Conservation (phyloP, 106 monocot genomes). For the Dendrobium catenatum region DNA sequence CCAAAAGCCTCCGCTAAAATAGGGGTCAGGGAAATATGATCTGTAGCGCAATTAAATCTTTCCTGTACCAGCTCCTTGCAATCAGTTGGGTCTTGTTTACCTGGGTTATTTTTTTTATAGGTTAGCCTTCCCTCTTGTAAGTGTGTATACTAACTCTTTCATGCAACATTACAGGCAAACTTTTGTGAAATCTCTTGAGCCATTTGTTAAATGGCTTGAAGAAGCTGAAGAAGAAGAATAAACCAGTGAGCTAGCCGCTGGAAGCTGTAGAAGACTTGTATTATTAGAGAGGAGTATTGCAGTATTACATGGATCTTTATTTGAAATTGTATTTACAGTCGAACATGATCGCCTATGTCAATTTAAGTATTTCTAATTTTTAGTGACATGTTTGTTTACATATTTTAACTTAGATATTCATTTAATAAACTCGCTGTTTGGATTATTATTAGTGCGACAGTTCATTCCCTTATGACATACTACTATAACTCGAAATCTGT, state of each 20-base stretch:
- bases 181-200: constrained; percentile 87
- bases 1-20: too few species aligned
- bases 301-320: not conserved
- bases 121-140: too few species aligned
- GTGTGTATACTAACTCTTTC: not conserved
- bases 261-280: not conserved
- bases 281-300: not conserved
- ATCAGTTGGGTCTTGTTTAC: too few species aligned
- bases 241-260: not conserved
- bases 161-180: constrained; percentile 48
- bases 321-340: not conserved
- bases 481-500: too few species aligned
- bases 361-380: not conserved
- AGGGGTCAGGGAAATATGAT: too few species aligned
- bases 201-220: constrained; percentile 95
- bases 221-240: constrained; percentile 92
- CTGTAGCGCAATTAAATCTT: too few species aligned
- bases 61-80: too few species aligned
- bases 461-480: too few species aligned
- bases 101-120: too few species aligned
- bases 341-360: not conserved
- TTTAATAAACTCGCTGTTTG: not conserved
- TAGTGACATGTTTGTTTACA: not conserved
- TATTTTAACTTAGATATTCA: not conserved
- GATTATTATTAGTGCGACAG: not conserved